Conservation (phyloP, 1,284 basidiomycete genomes). For the Sporisorium iseilematis-ciliati region DNA sequence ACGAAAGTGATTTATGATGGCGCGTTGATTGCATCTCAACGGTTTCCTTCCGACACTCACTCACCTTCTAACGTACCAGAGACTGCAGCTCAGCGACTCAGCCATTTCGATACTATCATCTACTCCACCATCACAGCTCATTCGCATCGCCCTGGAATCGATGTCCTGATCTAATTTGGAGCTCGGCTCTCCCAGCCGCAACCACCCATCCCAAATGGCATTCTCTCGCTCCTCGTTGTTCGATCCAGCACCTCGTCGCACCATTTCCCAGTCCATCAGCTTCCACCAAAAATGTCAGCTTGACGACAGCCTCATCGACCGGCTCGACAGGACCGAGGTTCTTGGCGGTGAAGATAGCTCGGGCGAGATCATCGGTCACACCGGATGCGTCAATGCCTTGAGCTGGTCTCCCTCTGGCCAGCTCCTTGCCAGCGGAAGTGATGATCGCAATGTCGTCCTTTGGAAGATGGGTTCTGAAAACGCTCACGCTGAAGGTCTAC, state of each 20-base stretch:
- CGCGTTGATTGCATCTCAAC: too few relatives aligned
- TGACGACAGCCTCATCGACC: slow-evolving; percentile 26
- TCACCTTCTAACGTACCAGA: too few relatives aligned
- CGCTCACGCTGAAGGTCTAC: slow-evolving; percentile 26
- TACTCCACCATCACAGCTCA: not conserved
- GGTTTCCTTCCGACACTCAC: too few relatives aligned
- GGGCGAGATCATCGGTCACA: slow-evolving; percentile 34
- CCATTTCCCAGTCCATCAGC: slow-evolving; percentile 17
- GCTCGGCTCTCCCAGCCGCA: slow-evolving; percentile 6
- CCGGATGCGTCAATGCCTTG: slow-evolving; percentile 73
- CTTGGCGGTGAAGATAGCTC: slow-evolving; percentile 35
- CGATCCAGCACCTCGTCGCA: slow-evolving; percentile 14
- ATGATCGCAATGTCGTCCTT: slow-evolving; percentile 81
- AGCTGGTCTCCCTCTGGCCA: slow-evolving; percentile 84
- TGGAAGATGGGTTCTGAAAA: slow-evolving; percentile 75
- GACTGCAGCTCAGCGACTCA: too few relatives aligned
- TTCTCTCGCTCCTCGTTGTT: slow-evolving; percentile 7
- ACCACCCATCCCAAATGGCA: slow-evolving; percentile 4
- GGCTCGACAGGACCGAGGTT: slow-evolving; percentile 40
- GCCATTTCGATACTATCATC: not conserved
- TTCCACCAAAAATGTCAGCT: slow-evolving; percentile 27
- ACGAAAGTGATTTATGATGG: too few relatives aligned
- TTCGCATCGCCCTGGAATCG: not conserved
- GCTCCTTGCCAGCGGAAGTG: slow-evolving; percentile 81
- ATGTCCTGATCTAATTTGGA: not conserved